Evolutionary conservation across 805 yeast genomes (phyloP).

Genomic region (Candida germanica): DNA sequence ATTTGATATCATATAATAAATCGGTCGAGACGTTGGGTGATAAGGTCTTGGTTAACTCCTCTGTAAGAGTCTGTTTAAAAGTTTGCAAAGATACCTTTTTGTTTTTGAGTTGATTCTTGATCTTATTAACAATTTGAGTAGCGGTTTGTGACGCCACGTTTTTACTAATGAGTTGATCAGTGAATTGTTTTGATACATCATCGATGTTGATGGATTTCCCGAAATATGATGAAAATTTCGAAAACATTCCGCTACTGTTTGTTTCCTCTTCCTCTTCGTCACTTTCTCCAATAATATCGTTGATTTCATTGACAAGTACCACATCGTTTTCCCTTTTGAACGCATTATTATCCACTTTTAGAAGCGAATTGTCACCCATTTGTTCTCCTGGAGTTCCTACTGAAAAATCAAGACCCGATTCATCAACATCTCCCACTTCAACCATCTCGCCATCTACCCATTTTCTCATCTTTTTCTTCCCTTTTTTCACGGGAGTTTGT

Average conservation of each 20-base stretch:
- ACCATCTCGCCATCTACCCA: conserved; percentile 41
- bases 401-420: conserved; percentile 33
- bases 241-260: conserved; percentile 19
- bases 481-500: background rate
- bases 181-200: conserved; percentile 61
- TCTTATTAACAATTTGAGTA: conserved; percentile 61
- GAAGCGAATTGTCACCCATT: conserved; percentile 12
- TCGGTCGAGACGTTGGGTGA: conserved; percentile 93
- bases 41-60: conserved; percentile 69
- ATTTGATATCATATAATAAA: conserved; percentile 74
- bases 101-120: conserved; percentile 69
- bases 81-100: conserved; percentile 67
- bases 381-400: conserved; percentile 7
- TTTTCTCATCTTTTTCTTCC: conserved; percentile 38
- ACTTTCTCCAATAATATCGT: conserved; percentile 34
- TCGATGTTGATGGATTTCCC: conserved; percentile 48
- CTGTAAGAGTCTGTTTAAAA: conserved; percentile 61
- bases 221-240: conserved; percentile 35
- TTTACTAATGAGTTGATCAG: conserved; percentile 75
- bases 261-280: conserved; percentile 22
- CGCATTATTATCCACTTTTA: conserved; percentile 28
- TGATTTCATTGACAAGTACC: conserved; percentile 39
- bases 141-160: conserved; percentile 94
- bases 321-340: conserved; percentile 37
- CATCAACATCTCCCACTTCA: conserved; percentile 20